Evolutionary conservation across 495 filamentous ascomycete species (phyloP).

Genomic region (Aspergillus affinis): DNA sequence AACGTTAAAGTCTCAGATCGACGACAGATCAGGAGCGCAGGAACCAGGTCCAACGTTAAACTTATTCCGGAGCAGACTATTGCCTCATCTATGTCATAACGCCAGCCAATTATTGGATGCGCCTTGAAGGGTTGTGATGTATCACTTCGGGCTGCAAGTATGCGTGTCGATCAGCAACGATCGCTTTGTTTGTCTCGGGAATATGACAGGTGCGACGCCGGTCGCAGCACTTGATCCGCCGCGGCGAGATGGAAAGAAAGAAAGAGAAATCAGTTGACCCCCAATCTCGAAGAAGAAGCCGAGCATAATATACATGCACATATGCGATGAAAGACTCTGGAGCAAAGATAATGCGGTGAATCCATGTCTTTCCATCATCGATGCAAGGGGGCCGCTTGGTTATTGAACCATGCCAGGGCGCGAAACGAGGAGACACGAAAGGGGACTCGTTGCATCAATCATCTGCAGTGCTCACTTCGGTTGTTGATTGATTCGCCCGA

Average conservation of each 20-base stretch:
- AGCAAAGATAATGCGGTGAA: not conserved
- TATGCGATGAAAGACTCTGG: not conserved
- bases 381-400: constrained; percentile 17
- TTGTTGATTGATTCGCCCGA: not conserved
- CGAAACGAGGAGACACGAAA: constrained; percentile 18
- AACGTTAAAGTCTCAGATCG: constrained; percentile 1
- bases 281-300: not conserved
- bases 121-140: constrained; percentile 14
- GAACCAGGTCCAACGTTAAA: too few relatives aligned
- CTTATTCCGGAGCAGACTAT: constrained; percentile 3
- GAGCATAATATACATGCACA: not conserved
- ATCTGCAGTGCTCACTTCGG: constrained; percentile 3
- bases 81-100: constrained; percentile 8
- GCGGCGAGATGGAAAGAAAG: not conserved
- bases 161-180: constrained; percentile 10
- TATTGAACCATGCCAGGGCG: constrained; percentile 15
- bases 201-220: constrained; percentile 17
- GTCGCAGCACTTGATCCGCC: constrained; percentile 1
- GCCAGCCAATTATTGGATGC: constrained; percentile 13
- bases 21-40: too few relatives aligned
- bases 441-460: constrained; percentile 1
- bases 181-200: constrained; percentile 1
- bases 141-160: constrained; percentile 7
- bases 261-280: too few relatives aligned
- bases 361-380: constrained; percentile 1